Base-by-base conservation (phyloP, 2,329 filamentous ascomycete genomes). In the Pseudopyrenochaeta lycopersici region DNA sequence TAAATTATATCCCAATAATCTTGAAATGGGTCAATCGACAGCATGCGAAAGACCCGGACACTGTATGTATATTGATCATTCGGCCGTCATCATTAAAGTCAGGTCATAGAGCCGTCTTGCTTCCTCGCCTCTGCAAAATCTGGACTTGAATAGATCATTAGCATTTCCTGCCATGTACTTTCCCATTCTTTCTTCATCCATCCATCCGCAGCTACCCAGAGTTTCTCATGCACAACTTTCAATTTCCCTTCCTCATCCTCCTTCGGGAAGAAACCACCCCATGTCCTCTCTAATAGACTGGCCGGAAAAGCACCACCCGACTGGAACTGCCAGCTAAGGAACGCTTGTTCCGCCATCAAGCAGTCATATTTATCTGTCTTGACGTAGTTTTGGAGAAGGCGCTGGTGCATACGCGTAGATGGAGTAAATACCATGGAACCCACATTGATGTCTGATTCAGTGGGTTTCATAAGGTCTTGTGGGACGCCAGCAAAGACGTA, bases 151-250 rank as follows among this genome's bases (percentile, higher is more conserved):
- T 70, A 73, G 46, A 70, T 71, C 7, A 9, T 6, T 20, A 64
- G 15, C 69, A 73, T 68, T 18, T 68, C 66, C 31, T 45, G 40
- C 69, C 70, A 73, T 1, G 49, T 52, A 3, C 36, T 38, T 7
- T 57, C 52, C 70, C 70, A 73, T 30, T 72, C 70, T 3, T 54
- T 42, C 38, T 55, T 66, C 59, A 68, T 47, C 63, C 63, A 67
- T 2, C 57, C 58, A 3, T 45, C 46, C 7, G 60, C 54, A 10
- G 50, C 53, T 0, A 43, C 49, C 72, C 71, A 75, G 2, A 75
- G 51, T 60, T 75, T 75, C 58, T 73, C 71, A 55, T 75, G 72
- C 29, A 75, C 65, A 7, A 75, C 64, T 46, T 71, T 73, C 46
- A 73, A 54, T 31, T 56, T 56, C 11, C 58, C 63, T 18, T 63